Percentiles rank a stretch among this genome's conserved stretches.
phyloP scores from a whole-genome alignment of 352 stramenopile genomes.

The Blastocystis sp. region DNA sequence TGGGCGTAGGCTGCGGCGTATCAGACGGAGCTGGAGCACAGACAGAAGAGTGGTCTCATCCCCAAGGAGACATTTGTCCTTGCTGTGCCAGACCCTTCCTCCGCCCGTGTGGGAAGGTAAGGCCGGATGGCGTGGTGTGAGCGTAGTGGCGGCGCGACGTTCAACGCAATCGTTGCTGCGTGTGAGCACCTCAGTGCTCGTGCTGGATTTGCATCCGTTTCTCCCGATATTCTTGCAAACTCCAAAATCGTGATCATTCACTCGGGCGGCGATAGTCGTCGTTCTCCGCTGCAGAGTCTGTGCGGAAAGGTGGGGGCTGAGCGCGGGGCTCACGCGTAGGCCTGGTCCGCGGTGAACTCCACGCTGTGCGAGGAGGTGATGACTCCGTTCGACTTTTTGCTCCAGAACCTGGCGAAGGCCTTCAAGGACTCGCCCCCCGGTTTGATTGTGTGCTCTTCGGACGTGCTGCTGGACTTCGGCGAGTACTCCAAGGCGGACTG shows the following conservation, averaged over 20 bases:
- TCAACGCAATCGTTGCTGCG: slow-evolving; percentile 70
- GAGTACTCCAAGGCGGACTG: slow-evolving; percentile 48
- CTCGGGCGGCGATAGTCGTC: slow-evolving; percentile 68
- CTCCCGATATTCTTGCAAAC: slow-evolving; percentile 63
- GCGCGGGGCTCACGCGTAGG: not conserved
- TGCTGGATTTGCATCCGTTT: slow-evolving; percentile 67
- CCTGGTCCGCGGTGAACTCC: slow-evolving; percentile 66
- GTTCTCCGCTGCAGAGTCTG: slow-evolving; percentile 67
- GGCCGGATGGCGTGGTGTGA: not conserved
- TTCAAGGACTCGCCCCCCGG: slow-evolving; percentile 55
- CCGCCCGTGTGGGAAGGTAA: slow-evolving; percentile 68
- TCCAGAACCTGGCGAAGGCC: slow-evolving; percentile 48
- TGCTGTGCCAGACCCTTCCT: slow-evolving; percentile 67
- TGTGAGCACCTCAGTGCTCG: slow-evolving; percentile 66
- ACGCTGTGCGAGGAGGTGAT: slow-evolving; percentile 51
- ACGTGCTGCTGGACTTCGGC: slow-evolving; percentile 67
- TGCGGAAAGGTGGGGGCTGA: slow-evolving; percentile 55
- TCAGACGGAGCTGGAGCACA: slow-evolving; percentile 65
- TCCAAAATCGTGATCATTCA: slow-evolving; percentile 71
- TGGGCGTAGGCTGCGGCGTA: slow-evolving; percentile 48
- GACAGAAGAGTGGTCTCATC: slow-evolving; percentile 70
- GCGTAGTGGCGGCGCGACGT: slow-evolving; percentile 69
- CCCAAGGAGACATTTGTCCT: slow-evolving; percentile 68
- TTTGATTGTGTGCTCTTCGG: slow-evolving; percentile 66
- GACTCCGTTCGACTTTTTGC: slow-evolving; percentile 69